These are phyloP conservation scores for Nitzschia inconspicua DNA, from an alignment of 108 stramenopile genomes.

Conservation along the genomic window DNA sequence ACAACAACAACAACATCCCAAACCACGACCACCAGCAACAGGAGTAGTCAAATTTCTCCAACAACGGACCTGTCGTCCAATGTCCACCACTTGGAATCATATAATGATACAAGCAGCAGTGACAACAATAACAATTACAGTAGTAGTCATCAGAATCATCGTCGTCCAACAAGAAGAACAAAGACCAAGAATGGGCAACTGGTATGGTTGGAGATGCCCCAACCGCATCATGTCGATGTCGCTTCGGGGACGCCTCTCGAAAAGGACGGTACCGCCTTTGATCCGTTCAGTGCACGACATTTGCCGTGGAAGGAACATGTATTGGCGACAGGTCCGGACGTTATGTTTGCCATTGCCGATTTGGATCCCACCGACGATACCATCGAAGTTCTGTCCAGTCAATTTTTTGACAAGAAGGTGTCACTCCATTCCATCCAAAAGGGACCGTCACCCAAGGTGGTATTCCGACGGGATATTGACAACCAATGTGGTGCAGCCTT, in stretches of 20 bases:
- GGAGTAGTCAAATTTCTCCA: no score
- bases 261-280: conserved; percentile 74
- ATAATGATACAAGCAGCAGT: neutral
- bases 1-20: conserved; percentile 22
- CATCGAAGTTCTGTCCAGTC: conserved; percentile 86
- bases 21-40: neutral
- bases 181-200: conserved; percentile 72
- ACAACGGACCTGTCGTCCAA: neutral
- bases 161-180: no score
- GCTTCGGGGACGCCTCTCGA: conserved; percentile 73
- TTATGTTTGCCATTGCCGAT: conserved; percentile 94
- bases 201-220: conserved; percentile 83
- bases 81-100: neutral
- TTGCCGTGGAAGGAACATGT: conserved; percentile 84
- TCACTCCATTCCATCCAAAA: conserved; percentile 76
- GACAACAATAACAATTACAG: neutral
- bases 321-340: conserved; percentile 90
- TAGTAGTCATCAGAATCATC: neutral
- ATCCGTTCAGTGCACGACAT: conserved; percentile 68
- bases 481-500: conserved; percentile 87
- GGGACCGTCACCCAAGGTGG: conserved; percentile 53
- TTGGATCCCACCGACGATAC: conserved; percentile 82
- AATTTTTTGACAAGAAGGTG: conserved; percentile 85
- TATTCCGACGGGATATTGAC: conserved; percentile 72
- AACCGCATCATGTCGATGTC: conserved; percentile 58